These are phyloP conservation scores for Suillus cothurnatus DNA, from an alignment of 768 basidiomycete species.

Conservation along the genomic window DNA sequence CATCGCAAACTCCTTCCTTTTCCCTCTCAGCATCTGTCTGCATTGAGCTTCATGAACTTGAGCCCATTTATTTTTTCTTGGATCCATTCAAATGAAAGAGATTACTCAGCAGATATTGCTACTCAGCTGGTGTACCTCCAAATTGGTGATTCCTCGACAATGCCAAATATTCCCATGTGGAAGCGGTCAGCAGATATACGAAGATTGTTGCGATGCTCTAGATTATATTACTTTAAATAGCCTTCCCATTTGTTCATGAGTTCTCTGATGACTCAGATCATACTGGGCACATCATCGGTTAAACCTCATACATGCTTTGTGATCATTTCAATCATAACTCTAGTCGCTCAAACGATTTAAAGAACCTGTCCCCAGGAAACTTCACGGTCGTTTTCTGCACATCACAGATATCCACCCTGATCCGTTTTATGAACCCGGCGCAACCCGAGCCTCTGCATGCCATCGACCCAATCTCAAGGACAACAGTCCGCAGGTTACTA, in stretches of 20 bases:
- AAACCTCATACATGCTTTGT: no score
- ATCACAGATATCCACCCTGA: conserved; percentile 87
- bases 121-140: neutral
- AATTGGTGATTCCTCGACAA: neutral
- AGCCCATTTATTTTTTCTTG: neutral
- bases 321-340: no score
- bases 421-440: conserved; percentile 54
- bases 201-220: no score
- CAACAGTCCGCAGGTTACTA: conserved; percentile 58
- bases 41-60: neutral
- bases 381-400: conserved; percentile 81
- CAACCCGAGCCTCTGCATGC: conserved; percentile 59
- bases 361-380: conserved; percentile 39
- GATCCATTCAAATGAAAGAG: neutral
- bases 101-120: neutral
- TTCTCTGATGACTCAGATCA: no score
- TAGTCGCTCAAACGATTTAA: no score
- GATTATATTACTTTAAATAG: no score
- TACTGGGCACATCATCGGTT: no score
- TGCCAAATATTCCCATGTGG: neutral
- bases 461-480: conserved; percentile 61
- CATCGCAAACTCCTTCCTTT: neutral
- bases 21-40: neutral
- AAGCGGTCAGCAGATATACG: no score
- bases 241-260: no score